Conservation (phyloP, 2,329 filamentous ascomycete genomes). For the Monosporascus sp. region DNA sequence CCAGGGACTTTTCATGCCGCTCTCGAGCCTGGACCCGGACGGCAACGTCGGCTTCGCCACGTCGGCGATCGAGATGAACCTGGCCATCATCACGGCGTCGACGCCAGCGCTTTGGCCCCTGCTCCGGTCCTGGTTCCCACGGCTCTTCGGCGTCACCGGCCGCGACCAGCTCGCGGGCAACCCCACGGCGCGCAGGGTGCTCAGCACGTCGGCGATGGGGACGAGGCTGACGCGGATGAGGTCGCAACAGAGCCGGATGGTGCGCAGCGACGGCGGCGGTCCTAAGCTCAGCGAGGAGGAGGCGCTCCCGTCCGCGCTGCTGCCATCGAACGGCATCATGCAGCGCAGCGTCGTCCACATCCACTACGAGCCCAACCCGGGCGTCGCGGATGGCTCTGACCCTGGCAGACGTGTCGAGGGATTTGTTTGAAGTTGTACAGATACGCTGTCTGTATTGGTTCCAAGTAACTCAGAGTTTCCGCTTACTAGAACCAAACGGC, state of each 20-base stretch:
- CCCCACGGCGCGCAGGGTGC: constrained; percentile 7
- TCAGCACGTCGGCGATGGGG: constrained; percentile 8
- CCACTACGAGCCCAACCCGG: constrained; percentile 1
- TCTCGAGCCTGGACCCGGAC: constrained; percentile 18
- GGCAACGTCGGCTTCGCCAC: constrained; percentile 31
- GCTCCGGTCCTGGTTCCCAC: constrained; percentile 29
- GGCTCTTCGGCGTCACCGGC: constrained; percentile 14
- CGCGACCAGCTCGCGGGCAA: constrained; percentile 16
- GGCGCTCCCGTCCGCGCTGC: background rate
- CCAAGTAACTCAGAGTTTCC: no score
- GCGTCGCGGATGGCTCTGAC: background rate
- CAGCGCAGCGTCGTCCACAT: constrained; percentile 6
- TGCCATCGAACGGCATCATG: constrained; percentile 7
- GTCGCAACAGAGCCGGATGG: constrained; percentile 1
- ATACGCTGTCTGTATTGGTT: background rate
- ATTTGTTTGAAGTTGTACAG: background rate
- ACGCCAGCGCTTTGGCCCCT: constrained; percentile 36
- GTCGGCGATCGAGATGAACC: constrained; percentile 35
- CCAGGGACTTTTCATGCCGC: constrained; percentile 25
- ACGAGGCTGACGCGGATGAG: constrained; percentile 11
- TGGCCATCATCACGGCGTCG: constrained; percentile 37
- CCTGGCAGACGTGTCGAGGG: background rate
- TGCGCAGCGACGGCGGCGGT: background rate
- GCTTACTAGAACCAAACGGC: no score
- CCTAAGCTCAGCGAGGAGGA: constrained; percentile 5